phyloP scores from a whole-genome alignment of 148 eudicot species.

The Dysphania ambrosioides region DNA sequence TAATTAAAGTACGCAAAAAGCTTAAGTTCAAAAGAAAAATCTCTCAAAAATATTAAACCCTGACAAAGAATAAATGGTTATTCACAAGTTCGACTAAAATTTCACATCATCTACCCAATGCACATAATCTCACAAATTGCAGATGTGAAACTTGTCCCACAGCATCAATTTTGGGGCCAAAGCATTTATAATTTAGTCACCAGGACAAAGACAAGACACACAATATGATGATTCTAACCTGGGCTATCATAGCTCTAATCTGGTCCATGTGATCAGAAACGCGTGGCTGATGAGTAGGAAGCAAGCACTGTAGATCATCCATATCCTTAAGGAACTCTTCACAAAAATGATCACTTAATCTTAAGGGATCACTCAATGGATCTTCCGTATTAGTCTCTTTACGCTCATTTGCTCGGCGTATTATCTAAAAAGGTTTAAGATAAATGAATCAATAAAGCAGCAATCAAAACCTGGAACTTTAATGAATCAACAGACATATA shows the following conservation, averaged over 20 bases:
- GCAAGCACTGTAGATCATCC: conserved; percentile 86
- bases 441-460: conserved; percentile 17
- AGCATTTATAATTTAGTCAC: background rate
- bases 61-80: too few relatives aligned
- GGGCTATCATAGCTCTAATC: conserved; percentile 69
- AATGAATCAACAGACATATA: background rate
- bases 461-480: conserved; percentile 13
- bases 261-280: conserved; percentile 85
- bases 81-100: too few relatives aligned
- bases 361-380: conserved; percentile 48
- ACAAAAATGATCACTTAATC: conserved; percentile 61
- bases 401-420: conserved; percentile 72
- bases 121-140: background rate
- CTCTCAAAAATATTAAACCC: too few relatives aligned
- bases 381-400: conserved; percentile 41
- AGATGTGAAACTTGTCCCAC: conserved; percentile 7
- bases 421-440: conserved; percentile 49
- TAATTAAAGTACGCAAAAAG: background rate
- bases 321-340: conserved; percentile 68
- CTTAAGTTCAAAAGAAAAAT: conserved; percentile 5
- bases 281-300: conserved; percentile 73
- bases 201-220: conserved; percentile 4
- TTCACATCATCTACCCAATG: background rate
- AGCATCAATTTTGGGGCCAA: background rate
- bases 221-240: conserved; percentile 39